Conservation (phyloP, 108 stramenopile genomes). For the Cyclostephanos invisitatus region DNA sequence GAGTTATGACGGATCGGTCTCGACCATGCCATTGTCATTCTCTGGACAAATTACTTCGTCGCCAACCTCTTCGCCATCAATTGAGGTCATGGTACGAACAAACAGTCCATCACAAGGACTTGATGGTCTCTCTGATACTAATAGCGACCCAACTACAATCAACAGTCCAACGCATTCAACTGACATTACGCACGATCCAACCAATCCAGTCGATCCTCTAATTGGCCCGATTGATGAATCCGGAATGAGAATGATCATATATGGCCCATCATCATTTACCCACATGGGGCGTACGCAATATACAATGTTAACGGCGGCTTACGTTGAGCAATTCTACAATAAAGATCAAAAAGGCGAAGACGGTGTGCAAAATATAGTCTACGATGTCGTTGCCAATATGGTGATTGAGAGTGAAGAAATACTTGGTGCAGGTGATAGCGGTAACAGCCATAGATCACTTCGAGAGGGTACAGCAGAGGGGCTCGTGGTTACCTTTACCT, state of each 20-base stretch:
- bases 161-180: neutral
- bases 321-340: slow-evolving; percentile 39
- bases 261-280: slow-evolving; percentile 20
- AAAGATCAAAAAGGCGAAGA: slow-evolving; percentile 22
- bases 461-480: slow-evolving; percentile 8
- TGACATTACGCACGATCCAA: neutral
- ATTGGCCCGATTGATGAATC: slow-evolving; percentile 32
- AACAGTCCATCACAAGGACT: too few species aligned
- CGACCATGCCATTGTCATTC: too few species aligned
- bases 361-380: slow-evolving; percentile 39
- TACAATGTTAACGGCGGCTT: slow-evolving; percentile 35
- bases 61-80: too few species aligned
- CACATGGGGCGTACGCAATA: slow-evolving; percentile 29
- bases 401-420: slow-evolving; percentile 19
- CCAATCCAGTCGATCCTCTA: slow-evolving; percentile 19
- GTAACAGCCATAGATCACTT: slow-evolving; percentile 8
- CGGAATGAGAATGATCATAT: slow-evolving; percentile 31
- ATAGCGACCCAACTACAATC: neutral
- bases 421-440: neutral
- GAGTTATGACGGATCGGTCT: too few species aligned
- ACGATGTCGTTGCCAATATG: slow-evolving; percentile 33
- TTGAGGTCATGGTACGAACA: too few species aligned
- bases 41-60: too few species aligned
- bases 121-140: too few species aligned
- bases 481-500: slow-evolving; percentile 27